These are phyloP conservation scores for Lachancea sp. DNA, from an alignment of 805 yeast genomes.

Conservation along the genomic window DNA sequence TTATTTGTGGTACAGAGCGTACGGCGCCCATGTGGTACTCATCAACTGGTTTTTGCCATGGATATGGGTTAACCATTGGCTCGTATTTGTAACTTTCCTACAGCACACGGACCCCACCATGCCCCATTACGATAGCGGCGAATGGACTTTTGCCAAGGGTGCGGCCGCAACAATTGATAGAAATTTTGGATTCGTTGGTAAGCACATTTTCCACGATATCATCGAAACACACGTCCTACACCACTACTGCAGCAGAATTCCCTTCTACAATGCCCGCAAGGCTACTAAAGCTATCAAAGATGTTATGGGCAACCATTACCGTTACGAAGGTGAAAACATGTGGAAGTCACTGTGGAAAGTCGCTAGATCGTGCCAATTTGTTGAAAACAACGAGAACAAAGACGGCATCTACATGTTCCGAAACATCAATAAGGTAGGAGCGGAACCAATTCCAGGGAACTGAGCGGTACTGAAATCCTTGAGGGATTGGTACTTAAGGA, in stretches of 20 bases:
- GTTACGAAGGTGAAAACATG: conserved; percentile 63
- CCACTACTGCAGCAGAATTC: conserved; percentile 77
- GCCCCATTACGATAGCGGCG: conserved; percentile 70
- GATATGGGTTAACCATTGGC: conserved; percentile 81
- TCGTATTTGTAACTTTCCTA: conserved; percentile 76
- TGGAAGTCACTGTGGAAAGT: conserved; percentile 58
- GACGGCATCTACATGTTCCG: conserved; percentile 65
- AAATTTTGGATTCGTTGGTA: conserved; percentile 74
- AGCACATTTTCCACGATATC: conserved; percentile 76
- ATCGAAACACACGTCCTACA: conserved; percentile 88
- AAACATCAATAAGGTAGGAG: conserved; percentile 59
- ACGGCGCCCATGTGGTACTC: conserved; percentile 56
- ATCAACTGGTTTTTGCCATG: conserved; percentile 74
- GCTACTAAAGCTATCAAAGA: conserved; percentile 72
- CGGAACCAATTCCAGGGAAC: conserved; percentile 10
- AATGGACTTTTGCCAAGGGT: conserved; percentile 85
- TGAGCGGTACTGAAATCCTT: too few relatives aligned
- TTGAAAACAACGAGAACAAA: conserved; percentile 47
- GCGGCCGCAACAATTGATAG: conserved; percentile 88
- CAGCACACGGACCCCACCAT: conserved; percentile 76
- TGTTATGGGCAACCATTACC: conserved; percentile 81
- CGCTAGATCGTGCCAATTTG: conserved; percentile 63
- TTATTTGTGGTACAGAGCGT: conserved; percentile 53
- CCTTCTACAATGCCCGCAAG: conserved; percentile 77
- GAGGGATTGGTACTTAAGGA: too few relatives aligned